Conservation (phyloP, 2,329 filamentous ascomycete species). For the Bipolaris oryzae region DNA sequence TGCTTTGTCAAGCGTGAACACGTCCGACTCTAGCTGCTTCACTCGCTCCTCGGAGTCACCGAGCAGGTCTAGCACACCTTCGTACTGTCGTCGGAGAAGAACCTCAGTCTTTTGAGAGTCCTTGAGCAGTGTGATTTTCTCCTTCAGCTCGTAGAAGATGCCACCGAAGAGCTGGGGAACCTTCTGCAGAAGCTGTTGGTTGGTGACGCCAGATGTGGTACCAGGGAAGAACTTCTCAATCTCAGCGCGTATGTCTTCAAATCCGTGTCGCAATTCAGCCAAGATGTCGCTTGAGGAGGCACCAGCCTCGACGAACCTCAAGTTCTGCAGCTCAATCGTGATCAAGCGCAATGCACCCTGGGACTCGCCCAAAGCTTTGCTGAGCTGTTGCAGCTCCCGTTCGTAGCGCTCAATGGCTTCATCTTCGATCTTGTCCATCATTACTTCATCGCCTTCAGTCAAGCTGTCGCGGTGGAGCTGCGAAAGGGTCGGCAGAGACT, state of each 20-base stretch:
- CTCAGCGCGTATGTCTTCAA: slow-evolving; percentile 48
- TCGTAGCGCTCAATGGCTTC: slow-evolving; percentile 47
- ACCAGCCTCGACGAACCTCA: slow-evolving; percentile 49
- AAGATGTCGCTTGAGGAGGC: slow-evolving; percentile 45
- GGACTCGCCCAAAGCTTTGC: slow-evolving; percentile 47
- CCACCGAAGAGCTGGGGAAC: slow-evolving; percentile 46
- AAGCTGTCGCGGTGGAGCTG: slow-evolving; percentile 38
- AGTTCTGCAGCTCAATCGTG: slow-evolving; percentile 52
- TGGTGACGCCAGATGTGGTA: slow-evolving; percentile 46
- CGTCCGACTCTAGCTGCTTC: slow-evolving; percentile 45
- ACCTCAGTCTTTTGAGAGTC: slow-evolving; percentile 46
- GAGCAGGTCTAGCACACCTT: slow-evolving; percentile 37
- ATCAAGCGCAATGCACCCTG: slow-evolving; percentile 51
- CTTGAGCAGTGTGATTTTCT: slow-evolving; percentile 37
- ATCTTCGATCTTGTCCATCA: slow-evolving; percentile 41
- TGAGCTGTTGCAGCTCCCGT: slow-evolving; percentile 49
- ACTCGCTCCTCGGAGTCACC: slow-evolving; percentile 43
- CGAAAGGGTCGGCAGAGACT: slow-evolving; percentile 31
- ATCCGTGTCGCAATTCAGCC: slow-evolving; percentile 50
- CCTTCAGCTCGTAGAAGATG: slow-evolving; percentile 42
- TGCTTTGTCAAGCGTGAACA: slow-evolving; percentile 44
- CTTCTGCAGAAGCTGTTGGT: slow-evolving; percentile 49
- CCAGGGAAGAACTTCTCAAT: slow-evolving; percentile 52
- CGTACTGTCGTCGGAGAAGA: slow-evolving; percentile 46
- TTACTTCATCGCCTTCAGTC: slow-evolving; percentile 26